Conservation (phyloP, 2,329 filamentous ascomycete species). For the Corynespora cassiicola region DNA sequence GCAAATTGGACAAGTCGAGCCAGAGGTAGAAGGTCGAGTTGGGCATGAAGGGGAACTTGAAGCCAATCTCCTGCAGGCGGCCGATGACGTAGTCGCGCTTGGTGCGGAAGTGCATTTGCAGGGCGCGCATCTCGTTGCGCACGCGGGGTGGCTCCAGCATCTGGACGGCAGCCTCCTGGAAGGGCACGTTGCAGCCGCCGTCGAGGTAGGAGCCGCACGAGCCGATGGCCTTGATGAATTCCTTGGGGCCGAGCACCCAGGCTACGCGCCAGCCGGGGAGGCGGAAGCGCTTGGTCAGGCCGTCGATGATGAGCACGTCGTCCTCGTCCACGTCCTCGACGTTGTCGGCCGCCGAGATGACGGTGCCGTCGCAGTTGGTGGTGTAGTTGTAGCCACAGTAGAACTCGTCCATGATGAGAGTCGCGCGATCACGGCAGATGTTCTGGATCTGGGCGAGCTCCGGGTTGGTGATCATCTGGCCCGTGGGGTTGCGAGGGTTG, state of each 20-base stretch:
- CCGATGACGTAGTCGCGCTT: slow-evolving; percentile 92
- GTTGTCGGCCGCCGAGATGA: slow-evolving; percentile 88
- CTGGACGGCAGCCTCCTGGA: slow-evolving; percentile 89
- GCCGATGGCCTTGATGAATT: slow-evolving; percentile 92
- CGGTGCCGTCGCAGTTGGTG: slow-evolving; percentile 85
- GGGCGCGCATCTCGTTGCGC: slow-evolving; percentile 82
- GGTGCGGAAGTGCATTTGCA: slow-evolving; percentile 87
- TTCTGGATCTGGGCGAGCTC: slow-evolving; percentile 91
- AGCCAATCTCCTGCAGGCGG: slow-evolving; percentile 84
- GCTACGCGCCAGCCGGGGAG: slow-evolving; percentile 96
- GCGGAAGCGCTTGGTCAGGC: slow-evolving; percentile 94
- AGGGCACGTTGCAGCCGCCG: slow-evolving; percentile 91
- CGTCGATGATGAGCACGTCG: slow-evolving; percentile 93
- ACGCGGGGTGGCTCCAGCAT: slow-evolving; percentile 92
- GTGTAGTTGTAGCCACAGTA: slow-evolving; percentile 94
- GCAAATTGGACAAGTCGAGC: slow-evolving; percentile 70
- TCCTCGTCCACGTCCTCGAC: slow-evolving; percentile 79
- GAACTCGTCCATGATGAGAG: slow-evolving; percentile 95
- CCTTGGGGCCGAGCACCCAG: slow-evolving; percentile 95
- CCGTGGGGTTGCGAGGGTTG: slow-evolving; percentile 94
- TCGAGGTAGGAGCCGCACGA: slow-evolving; percentile 94
- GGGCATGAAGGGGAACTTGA: slow-evolving; percentile 78
- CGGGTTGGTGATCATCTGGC: slow-evolving; percentile 82
- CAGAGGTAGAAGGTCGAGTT: slow-evolving; percentile 96
- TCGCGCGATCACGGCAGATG: slow-evolving; percentile 87